Evolutionary conservation across 305 asterid species (phyloP).

Genomic region (Solanum hybrid): DNA sequence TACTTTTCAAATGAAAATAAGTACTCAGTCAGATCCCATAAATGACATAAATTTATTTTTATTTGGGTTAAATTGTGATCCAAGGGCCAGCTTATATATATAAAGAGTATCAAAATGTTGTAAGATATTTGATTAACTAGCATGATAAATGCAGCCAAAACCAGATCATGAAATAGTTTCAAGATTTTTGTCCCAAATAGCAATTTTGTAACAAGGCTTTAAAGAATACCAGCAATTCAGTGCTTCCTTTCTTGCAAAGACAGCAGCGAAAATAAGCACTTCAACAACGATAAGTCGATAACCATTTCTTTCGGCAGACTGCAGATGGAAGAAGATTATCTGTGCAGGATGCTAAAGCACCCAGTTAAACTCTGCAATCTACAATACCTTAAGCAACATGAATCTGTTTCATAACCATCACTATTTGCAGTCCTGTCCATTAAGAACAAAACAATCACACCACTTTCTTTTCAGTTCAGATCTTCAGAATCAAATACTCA

Average conservation of each 20-base stretch:
- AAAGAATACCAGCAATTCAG: neutral
- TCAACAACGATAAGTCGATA: neutral
- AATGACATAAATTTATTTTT: too few species aligned
- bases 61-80: too few species aligned
- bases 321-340: neutral
- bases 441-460: neutral
- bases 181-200: too few species aligned
- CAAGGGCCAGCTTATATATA: too few species aligned
- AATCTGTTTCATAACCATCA: neutral
- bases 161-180: too few species aligned
- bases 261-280: neutral
- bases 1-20: too few species aligned
- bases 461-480: neutral
- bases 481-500: neutral
- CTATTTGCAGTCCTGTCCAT: neutral
- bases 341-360: neutral
- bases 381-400: neutral
- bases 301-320: neutral
- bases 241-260: neutral
- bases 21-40: too few species aligned
- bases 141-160: neutral
- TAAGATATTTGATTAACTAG: neutral
- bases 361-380: neutral
- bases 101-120: neutral
- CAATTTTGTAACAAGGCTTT: too few species aligned